Evolutionary conservation across 305 asterid species (phyloP).

Genomic region (Rubia peregrina): DNA sequence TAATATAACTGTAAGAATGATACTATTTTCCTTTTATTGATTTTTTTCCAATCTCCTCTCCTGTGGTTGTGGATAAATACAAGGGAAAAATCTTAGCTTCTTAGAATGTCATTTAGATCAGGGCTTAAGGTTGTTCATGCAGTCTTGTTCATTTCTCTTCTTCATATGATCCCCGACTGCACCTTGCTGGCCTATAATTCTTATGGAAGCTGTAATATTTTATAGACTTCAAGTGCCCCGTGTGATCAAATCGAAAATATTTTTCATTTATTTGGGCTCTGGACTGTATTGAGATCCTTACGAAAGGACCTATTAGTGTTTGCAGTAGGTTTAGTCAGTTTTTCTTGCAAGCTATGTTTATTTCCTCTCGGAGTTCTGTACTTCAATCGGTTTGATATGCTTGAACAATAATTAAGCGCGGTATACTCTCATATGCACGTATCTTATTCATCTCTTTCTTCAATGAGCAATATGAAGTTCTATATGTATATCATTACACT

Average conservation of each 20-base stretch:
- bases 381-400: background rate
- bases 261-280: background rate
- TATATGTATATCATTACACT: slow-evolving; percentile 17
- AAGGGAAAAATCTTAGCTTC: background rate
- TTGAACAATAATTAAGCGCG: background rate
- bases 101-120: background rate
- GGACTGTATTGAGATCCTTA: background rate
- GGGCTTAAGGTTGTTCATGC: background rate
- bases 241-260: background rate
- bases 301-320: background rate
- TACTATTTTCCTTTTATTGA: background rate
- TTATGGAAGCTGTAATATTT: background rate
- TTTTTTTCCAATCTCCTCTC: background rate
- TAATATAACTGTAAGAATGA: slow-evolving; percentile 70
- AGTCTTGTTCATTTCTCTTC: background rate
- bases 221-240: background rate
- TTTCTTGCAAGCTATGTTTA: background rate
- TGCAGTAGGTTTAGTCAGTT: background rate
- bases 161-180: background rate
- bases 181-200: background rate
- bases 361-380: background rate
- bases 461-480: slow-evolving; percentile 15
- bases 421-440: slow-evolving; percentile 14
- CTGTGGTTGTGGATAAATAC: background rate
- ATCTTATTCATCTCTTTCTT: slow-evolving; percentile 16